Percentiles rank a stretch among this genome's conserved stretches.
These are phyloP conservation scores for Vanderwaltozyma verrucispora DNA, from an alignment of 805 yeast genomes.

Conservation along the genomic window DNA sequence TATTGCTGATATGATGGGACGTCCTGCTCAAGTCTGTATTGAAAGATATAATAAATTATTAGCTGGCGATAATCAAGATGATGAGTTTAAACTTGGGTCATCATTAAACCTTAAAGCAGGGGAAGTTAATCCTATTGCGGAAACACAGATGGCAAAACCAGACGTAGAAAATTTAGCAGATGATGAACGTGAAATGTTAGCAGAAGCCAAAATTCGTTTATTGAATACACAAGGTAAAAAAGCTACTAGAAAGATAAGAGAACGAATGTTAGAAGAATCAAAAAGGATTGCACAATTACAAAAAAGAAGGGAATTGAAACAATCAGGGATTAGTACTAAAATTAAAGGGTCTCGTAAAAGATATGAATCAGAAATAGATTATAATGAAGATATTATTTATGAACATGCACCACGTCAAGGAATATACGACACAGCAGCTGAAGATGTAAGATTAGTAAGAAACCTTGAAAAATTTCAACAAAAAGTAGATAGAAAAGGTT, in stretches of 20 bases:
- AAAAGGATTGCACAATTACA: conserved; percentile 66
- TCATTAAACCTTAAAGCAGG: conserved; percentile 33
- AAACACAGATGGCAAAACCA: conserved; percentile 70
- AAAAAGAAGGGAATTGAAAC: conserved; percentile 69
- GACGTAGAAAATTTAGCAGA: conserved; percentile 74
- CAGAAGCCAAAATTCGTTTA: conserved; percentile 88
- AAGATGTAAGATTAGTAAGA: conserved; percentile 33
- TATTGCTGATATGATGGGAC: conserved; percentile 67
- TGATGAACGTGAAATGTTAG: conserved; percentile 82
- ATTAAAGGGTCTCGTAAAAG: conserved; percentile 43
- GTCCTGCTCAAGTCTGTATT: conserved; percentile 81
- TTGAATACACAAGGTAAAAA: conserved; percentile 92
- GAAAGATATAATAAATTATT: conserved; percentile 72
- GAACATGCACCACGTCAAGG: conserved; percentile 64
- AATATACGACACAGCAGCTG: conserved; percentile 56
- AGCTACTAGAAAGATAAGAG: conserved; percentile 83
- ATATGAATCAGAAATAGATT: conserved; percentile 58
- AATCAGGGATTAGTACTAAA: conserved; percentile 55
- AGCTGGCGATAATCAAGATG: conserved; percentile 17
- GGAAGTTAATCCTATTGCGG: conserved; percentile 61
- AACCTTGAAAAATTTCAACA: conserved; percentile 35
- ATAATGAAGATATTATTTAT: conserved; percentile 73
- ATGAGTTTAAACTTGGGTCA: conserved; percentile 30
- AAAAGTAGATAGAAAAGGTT: conserved; percentile 36
- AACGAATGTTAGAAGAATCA: conserved; percentile 70